Base-by-base conservation (phyloP, 2,329 filamentous ascomycete genomes). In the Nigrograna mackinnonii region DNA sequence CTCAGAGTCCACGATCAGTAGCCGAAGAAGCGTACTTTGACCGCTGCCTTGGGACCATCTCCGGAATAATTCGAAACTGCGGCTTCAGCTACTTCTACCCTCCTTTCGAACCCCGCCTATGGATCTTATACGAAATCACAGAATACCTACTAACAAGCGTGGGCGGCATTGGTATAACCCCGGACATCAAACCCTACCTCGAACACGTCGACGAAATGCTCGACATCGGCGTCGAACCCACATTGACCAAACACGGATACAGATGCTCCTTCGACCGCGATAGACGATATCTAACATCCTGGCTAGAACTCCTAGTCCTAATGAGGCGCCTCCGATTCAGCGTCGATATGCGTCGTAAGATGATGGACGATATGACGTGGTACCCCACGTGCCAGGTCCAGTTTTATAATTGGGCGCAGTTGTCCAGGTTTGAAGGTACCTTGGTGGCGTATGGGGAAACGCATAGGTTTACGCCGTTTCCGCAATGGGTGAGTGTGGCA, bases 1-100 rank as follows among this genome's bases (percentile, higher is more conserved):
- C 55, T 11, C 55, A 62, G 30, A 6, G 32, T n/a, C 55, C 54
- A 19, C 57, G 58, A 37, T 48, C 36, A 16, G 2, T 16, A 24
- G 11, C 22, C 11, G 50, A 60, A 40, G 34, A 52, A 37, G 13
- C 13, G 13, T 62, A 58, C 40, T 60, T 62, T 45, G 13, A 43
- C 18, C 44, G 49, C 18, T 39, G 41, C 5, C 37, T 60, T 17
- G 31, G 36, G 28, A 59, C 49, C 7, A 55, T 59, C 43, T 45
- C 52, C 3, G 54, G 41, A 18, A 49, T 62, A 35, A 60, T 60
- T 34, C 46, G 50, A n/a, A 57, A 62, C 20, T 43, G 45, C 35
- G 55, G 52, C 18, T 60, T 62, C 33, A 46, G 35, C 14, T 58
- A 48, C 24, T 54, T 44, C 24, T 59, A 62, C 39, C 54, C 57